Evolutionary conservation across 352 stramenopile species (phyloP).

Genomic region (Phytopythium oedochilum): DNA sequence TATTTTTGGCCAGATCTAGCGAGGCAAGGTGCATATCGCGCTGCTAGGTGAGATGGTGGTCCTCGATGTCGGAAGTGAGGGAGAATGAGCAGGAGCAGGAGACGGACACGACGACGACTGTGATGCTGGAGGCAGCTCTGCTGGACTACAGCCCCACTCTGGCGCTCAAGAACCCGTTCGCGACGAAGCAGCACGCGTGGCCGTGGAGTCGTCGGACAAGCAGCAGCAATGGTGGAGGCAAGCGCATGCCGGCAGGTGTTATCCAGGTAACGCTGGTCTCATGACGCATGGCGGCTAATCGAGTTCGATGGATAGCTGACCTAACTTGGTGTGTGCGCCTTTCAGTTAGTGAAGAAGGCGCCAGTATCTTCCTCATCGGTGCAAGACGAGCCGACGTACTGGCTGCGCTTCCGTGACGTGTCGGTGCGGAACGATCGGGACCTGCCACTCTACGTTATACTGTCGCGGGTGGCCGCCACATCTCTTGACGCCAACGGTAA

Average conservation of each 20-base stretch:
- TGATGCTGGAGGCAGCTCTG: constrained; percentile 27
- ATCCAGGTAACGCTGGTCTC: neutral
- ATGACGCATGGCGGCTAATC: no score
- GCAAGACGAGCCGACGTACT: constrained; percentile 19
- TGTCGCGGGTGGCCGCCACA: constrained; percentile 25
- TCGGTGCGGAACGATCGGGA: constrained; percentile 49
- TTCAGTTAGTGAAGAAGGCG: constrained; percentile 1
- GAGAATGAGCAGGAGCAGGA: neutral
- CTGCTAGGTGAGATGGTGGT: neutral
- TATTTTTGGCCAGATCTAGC: neutral
- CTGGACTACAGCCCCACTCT: constrained; percentile 13
- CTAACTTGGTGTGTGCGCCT: no score
- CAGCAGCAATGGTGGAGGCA: neutral
- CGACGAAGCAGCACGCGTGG: neutral
- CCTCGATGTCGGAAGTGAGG: neutral
- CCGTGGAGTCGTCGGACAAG: neutral
- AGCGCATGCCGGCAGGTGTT: neutral
- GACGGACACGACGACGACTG: constrained; percentile 12
- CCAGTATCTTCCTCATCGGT: constrained; percentile 7
- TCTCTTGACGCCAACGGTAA: constrained; percentile 13
- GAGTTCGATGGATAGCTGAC: no score
- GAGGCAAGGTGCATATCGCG: neutral
- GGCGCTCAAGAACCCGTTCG: constrained; percentile 2
- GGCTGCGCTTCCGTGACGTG: constrained; percentile 54
- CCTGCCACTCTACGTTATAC: constrained; percentile 51